phyloP scores from a whole-genome alignment of 2,329 filamentous ascomycete species.

The Fusarium nygamai region DNA sequence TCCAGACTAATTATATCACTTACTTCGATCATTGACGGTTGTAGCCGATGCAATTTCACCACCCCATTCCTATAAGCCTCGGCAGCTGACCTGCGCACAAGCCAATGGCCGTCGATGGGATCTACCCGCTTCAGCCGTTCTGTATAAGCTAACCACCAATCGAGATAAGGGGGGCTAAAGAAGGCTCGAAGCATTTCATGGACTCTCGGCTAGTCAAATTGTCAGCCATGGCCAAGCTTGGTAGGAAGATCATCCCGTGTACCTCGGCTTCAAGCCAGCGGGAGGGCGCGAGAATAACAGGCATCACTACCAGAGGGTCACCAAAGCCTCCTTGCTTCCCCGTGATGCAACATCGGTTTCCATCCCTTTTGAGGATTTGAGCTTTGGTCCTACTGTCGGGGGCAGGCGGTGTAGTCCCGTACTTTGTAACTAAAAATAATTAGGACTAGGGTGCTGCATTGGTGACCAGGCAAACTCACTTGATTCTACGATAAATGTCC shows the following conservation, averaged over 20 bases:
- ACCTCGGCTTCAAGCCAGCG: background rate
- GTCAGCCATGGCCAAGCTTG: background rate
- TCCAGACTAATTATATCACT: no score
- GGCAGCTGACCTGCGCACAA: background rate
- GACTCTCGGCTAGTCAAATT: background rate
- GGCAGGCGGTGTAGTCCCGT: background rate
- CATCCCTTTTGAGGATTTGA: background rate
- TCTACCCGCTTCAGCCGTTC: no score
- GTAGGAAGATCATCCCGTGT: background rate
- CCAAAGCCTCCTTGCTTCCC: background rate
- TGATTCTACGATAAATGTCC: background rate
- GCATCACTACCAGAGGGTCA: background rate
- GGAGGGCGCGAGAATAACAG: background rate
- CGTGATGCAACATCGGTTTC: background rate
- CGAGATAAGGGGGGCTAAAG: background rate
- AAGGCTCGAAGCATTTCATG: background rate
- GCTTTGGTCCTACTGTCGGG: background rate
- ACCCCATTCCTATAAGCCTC: background rate
- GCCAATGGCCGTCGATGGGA: background rate
- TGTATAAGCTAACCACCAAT: no score
- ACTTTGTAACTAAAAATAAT: background rate
- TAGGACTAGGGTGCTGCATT: fast-evolving
- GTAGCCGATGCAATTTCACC: background rate
- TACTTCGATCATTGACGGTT: background rate
- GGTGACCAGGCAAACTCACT: fast-evolving